Conservation (phyloP, 2,329 filamentous ascomycete genomes). For the Alternaria metachromatica region DNA sequence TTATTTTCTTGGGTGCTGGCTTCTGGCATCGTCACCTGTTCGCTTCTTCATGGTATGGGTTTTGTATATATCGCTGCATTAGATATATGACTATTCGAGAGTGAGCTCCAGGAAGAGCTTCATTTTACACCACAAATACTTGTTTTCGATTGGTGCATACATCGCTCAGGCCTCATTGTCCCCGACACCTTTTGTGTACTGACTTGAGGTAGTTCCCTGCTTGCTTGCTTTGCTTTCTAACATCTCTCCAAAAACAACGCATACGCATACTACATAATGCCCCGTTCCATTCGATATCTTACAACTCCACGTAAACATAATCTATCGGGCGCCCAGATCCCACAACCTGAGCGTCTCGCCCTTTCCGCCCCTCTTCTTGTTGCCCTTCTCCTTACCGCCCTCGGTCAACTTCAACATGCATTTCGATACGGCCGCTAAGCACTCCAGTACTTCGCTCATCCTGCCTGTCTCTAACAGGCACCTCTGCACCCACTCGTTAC, state of each 20-base stretch:
- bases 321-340: conserved; percentile 44
- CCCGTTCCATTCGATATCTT: neutral
- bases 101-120: neutral
- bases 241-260: neutral
- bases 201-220: neutral
- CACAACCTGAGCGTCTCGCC: conserved; percentile 54
- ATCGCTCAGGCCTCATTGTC: neutral
- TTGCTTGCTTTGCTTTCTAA: neutral
- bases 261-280: neutral
- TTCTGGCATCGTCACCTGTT: neutral
- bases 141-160: neutral
- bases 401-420: conserved; percentile 64
- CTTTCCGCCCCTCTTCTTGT: conserved; percentile 50
- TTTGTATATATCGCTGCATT: conserved; percentile 2
- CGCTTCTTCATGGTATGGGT: neutral
- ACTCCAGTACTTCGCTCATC: conserved; percentile 57
- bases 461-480: conserved; percentile 49
- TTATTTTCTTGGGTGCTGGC: neutral
- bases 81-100: neutral
- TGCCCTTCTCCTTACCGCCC: conserved; percentile 49
- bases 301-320: neutral
- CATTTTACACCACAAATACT: neutral
- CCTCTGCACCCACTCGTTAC: conserved; percentile 43
- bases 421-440: conserved; percentile 79
- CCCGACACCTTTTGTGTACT: neutral